Evolutionary conservation across 306 rosid species (phyloP).

Genomic region (Pueraria montana): DNA sequence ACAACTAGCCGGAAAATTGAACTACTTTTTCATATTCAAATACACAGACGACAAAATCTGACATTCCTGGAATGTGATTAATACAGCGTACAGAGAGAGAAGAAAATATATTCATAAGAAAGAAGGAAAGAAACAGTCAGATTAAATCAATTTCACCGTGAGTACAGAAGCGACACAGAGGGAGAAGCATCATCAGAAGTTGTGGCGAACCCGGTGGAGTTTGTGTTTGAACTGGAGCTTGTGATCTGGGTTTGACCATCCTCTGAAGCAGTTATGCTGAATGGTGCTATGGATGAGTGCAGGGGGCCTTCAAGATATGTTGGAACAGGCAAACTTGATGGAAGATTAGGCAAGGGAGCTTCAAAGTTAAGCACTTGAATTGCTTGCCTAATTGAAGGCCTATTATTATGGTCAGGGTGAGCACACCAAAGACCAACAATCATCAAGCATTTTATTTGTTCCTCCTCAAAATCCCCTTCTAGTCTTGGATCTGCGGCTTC

Average conservation of each 20-base stretch:
- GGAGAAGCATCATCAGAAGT: slow-evolving; percentile 46
- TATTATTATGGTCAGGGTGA: slow-evolving; percentile 45
- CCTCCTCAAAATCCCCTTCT: slow-evolving; percentile 39
- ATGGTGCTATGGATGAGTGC: neutral
- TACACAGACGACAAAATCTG: neutral
- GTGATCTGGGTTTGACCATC: slow-evolving; percentile 5
- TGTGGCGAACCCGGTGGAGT: slow-evolving; percentile 30
- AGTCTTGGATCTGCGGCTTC: slow-evolving; percentile 48
- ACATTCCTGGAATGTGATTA: neutral
- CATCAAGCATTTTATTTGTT: slow-evolving; percentile 47
- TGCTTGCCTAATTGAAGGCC: slow-evolving; percentile 54
- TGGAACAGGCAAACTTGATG: slow-evolving; percentile 40
- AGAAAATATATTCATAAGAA: neutral
- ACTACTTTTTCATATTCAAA: no score
- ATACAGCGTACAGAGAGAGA: neutral
- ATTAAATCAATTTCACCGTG: neutral
- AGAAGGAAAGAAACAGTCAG: neutral
- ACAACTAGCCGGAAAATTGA: neutral
- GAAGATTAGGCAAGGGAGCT: slow-evolving; percentile 46
- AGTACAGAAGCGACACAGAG: slow-evolving; percentile 27
- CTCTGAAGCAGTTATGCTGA: neutral
- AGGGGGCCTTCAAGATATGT: slow-evolving; percentile 10
- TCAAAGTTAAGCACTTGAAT: slow-evolving; percentile 51
- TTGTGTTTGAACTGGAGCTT: slow-evolving; percentile 23
- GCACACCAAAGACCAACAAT: slow-evolving; percentile 60